Base-by-base conservation (phyloP, 495 filamentous ascomycete species). In the Venustampulla echinocandica region DNA sequence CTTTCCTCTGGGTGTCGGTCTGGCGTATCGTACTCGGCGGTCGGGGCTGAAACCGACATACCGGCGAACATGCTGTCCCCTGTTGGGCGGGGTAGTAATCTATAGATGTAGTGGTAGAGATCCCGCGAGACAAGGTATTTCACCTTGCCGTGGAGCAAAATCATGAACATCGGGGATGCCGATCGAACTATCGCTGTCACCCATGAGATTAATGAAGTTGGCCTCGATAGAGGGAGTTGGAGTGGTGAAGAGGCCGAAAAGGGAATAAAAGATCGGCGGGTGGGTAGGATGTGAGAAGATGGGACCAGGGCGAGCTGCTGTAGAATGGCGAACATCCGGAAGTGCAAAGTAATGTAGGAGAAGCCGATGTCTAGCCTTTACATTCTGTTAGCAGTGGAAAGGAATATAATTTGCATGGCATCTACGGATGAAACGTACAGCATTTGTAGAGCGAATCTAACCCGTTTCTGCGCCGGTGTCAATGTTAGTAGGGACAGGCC, bases 171-270 rank as follows among this genome's bases (percentile, higher is more conserved):
- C 6, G 57, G 57, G 17, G 53, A 13, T 2, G 42, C 44, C 4
- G 43, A 38, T 18, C 19, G 4, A 24, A 52, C 7, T 14, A 56
- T 28, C 14, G 28, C 35, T 17, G 25, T 32, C 10, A 20, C 33
- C 18, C 36, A 59, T 2, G 36, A 23, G 1, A 49, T n/a, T 7
- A 53, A 2, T 10, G n/a, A 35, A 14, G 11, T 40, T 23, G 24
- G 34, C 18, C 18, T 11, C 2, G 44, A 40, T 28, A 49, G 42
- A 25, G 50, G 53, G 10, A 49, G 21, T 34, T 51, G 42, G 28
- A 79, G 64, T 2, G 69, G 73, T 1, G 74, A 77, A 2, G 57
- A 33, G 36, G 54, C 55, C 19, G 67, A 64, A 20, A 75, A 76
- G 0, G 71, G 73, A 27, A 76, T 57, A 42, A 76, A 73, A 24